These are phyloP conservation scores for Gautieria morchelliformis DNA, from an alignment of 768 basidiomycete species.

Conservation along the genomic window DNA sequence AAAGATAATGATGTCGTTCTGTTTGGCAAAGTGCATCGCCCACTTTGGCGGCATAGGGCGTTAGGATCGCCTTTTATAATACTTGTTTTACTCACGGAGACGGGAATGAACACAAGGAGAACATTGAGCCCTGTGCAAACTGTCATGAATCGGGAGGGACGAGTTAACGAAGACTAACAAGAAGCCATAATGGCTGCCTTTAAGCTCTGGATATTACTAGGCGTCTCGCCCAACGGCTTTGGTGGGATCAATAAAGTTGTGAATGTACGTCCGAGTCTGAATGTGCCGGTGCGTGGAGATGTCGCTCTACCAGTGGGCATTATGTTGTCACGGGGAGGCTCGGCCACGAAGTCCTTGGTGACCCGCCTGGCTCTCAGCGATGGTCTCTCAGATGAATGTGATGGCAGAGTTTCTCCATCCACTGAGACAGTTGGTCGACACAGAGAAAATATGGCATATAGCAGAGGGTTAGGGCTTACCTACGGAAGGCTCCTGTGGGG, in stretches of 20 bases:
- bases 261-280: background rate
- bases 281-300: background rate
- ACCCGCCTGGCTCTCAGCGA: no score
- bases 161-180: conserved; percentile 32
- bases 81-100: conserved; percentile 38
- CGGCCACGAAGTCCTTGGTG: no score
- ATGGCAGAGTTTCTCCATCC: no score
- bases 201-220: conserved; percentile 36
- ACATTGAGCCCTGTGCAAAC: conserved; percentile 50
- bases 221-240: conserved; percentile 32
- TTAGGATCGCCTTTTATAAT: background rate
- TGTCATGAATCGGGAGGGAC: background rate
- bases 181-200: conserved; percentile 45
- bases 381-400: no score
- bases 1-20: conserved; percentile 55
- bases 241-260: conserved; percentile 5
- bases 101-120: conserved; percentile 60
- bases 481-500: no score
- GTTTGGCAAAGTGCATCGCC: conserved; percentile 53
- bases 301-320: no score
- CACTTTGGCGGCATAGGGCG: conserved; percentile 35
- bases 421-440: no score
- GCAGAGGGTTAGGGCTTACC: no score
- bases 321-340: no score
- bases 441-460: no score